phyloP scores from a whole-genome alignment of 169 alveolate species.

The Plasmodium vivax region DNA sequence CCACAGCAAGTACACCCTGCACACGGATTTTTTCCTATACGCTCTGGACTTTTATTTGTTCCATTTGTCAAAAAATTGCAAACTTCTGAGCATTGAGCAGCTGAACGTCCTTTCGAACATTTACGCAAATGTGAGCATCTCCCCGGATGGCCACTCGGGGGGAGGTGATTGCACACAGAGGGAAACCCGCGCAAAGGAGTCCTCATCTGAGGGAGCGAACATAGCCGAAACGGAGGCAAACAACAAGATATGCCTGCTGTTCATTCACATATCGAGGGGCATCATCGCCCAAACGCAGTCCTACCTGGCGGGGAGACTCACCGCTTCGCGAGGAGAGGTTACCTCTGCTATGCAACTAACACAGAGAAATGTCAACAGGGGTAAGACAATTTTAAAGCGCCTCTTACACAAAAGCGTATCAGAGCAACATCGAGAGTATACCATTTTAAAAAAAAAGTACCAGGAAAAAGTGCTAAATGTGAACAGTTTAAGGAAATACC shows the following conservation, averaged over 20 bases:
- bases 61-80: constrained; percentile 32
- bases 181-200: background rate
- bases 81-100: constrained; percentile 21
- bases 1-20: background rate
- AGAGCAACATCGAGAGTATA: constrained; percentile 41
- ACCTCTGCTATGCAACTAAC: background rate
- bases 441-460: constrained; percentile 40
- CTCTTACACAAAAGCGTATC: constrained; percentile 10
- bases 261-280: constrained; percentile 27
- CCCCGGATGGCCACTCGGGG: background rate
- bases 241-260: constrained; percentile 56
- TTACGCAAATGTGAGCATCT: constrained; percentile 51
- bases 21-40: constrained; percentile 65
- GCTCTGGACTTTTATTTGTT: constrained; percentile 51
- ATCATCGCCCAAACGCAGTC: constrained; percentile 41
- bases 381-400: constrained; percentile 14
- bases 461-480: constrained; percentile 16
- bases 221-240: background rate
- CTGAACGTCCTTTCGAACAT: constrained; percentile 24
- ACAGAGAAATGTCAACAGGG: background rate
- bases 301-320: constrained; percentile 1
- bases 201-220: background rate
- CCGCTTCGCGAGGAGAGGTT: background rate
- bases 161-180: background rate
- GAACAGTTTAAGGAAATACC: constrained; percentile 51